Evolutionary conservation across 2,329 filamentous ascomycete genomes (phyloP), one percentile per base, ranked within the genome.

Genomic region (Exophiala dermatitidis): DNA sequence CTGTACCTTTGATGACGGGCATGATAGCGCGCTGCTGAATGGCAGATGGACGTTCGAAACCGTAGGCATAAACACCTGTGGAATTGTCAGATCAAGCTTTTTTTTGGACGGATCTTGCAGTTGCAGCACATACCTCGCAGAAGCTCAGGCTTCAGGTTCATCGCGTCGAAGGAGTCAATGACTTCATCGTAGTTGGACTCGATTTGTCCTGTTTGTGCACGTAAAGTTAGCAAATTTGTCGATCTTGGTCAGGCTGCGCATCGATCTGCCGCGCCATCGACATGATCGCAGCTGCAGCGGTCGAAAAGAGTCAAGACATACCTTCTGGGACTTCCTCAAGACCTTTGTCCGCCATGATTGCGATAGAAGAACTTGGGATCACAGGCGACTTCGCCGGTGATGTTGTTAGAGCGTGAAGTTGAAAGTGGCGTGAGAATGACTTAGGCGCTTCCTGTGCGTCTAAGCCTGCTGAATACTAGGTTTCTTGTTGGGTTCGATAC

Each of bases 181-280:
- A 91, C 90, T 83, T 97, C 90, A 83, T 98, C 93, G 80, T 97
- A 98, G 88, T 98, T 98, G 73, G 90, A 95, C 83, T 98, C 94
- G 82, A 98, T 98, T 80, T 95, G 90, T 77, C 86, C 91, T 95
- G 73, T 68, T 46, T 50, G 37, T 38, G 41, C 36, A 72, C 12
- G 43, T n/a, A 55, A 52, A 52, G 31, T 52, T 42, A 57, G 48
- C 48, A 32, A 48, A 48, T 32, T 48, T 48, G 4, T 29, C 32
- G 28, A 41, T 9, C 6, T 5, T 10, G n/a, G 26, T 48, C 19
- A 40, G 46, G 46, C 34, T 48, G 46, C 34, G 28, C 33, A 4
- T 32, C 37, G 32, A 33, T 40, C 9, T 48, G 52, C 54, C 26
- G 30, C 10, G 12, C 30, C 19, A 10, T 41, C 26, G 26, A 26